These are phyloP conservation scores for Ophiocordyceps sinensis DNA, from an alignment of 2,329 filamentous ascomycete species.

Conservation along the genomic window DNA sequence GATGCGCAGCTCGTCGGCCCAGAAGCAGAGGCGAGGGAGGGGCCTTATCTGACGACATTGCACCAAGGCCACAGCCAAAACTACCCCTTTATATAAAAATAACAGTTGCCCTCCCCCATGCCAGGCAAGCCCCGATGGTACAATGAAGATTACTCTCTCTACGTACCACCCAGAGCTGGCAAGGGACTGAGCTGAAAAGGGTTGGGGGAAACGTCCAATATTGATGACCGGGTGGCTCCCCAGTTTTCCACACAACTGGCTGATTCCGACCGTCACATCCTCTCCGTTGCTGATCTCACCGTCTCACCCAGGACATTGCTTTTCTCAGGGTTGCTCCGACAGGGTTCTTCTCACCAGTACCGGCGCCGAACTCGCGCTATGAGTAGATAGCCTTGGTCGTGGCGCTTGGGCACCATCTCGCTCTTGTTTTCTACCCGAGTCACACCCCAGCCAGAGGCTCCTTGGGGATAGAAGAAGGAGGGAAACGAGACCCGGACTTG, in stretches of 20 bases:
- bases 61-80: constrained; percentile 1
- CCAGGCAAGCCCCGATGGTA: constrained; percentile 4
- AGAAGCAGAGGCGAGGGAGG: neutral
- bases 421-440: constrained; percentile 3
- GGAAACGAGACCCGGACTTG: constrained; percentile 1
- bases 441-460: constrained; percentile 2
- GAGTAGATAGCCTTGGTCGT: neutral
- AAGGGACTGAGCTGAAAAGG: constrained; percentile 4
- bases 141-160: constrained; percentile 1
- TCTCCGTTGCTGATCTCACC: constrained; percentile 1
- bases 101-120: constrained; percentile 5
- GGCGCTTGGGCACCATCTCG: constrained; percentile 2
- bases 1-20: neutral
- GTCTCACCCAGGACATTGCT: constrained; percentile 3
- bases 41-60: constrained; percentile 1
- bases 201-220: neutral
- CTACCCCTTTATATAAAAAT: constrained; percentile 6
- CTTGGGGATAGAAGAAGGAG: constrained; percentile 1
- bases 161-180: constrained; percentile 5
- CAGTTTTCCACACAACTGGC: constrained; percentile 1
- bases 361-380: constrained; percentile 2
- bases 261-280: constrained; percentile 1
- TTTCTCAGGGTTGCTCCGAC: constrained; percentile 3
- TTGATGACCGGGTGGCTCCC: constrained; percentile 1
- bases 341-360: constrained; percentile 2